A percentile compares a stretch with the other conserved stretches of the same genome.
Conservation (phyloP, 768 basidiomycete genomes). For the Inosperma sp. region DNA sequence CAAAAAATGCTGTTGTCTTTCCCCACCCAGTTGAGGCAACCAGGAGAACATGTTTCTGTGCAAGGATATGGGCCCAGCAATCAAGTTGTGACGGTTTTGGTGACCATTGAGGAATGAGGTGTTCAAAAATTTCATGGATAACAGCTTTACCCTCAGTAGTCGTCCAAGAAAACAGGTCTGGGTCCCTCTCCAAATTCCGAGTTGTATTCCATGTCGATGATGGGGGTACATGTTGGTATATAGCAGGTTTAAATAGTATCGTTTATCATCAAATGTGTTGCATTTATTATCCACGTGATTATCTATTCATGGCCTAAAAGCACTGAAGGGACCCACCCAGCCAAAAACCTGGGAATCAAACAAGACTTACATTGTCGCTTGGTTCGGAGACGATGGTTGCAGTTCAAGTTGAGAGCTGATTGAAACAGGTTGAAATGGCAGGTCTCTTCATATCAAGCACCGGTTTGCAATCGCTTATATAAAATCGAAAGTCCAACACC, state of each 20-base stretch:
- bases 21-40: slow-evolving; percentile 20
- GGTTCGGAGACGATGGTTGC: no score
- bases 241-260: neutral
- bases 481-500: no score
- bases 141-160: slow-evolving; percentile 9
- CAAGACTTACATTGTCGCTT: neutral
- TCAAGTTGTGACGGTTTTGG: slow-evolving; percentile 17
- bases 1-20: slow-evolving; percentile 19
- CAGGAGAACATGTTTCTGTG: slow-evolving; percentile 16
- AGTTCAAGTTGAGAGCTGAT: no score
- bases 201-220: neutral
- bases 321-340: neutral
- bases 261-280: neutral
- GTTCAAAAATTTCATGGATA: slow-evolving; percentile 15
- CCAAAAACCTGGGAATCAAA: neutral
- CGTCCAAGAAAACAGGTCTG: slow-evolving; percentile 10
- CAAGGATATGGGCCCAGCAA: slow-evolving; percentile 18
- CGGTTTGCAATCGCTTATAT: no score
- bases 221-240: neutral
- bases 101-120: slow-evolving; percentile 16
- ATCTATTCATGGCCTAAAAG: neutral
- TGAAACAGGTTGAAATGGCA: no score
- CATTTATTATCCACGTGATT: neutral
- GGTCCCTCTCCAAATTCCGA: neutral
- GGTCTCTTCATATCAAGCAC: no score